A percentile compares a stretch with the other conserved stretches of the same genome.
Conservation (phyloP, 176 grass and related monocot genomes). For the Hordeum vulgare region DNA sequence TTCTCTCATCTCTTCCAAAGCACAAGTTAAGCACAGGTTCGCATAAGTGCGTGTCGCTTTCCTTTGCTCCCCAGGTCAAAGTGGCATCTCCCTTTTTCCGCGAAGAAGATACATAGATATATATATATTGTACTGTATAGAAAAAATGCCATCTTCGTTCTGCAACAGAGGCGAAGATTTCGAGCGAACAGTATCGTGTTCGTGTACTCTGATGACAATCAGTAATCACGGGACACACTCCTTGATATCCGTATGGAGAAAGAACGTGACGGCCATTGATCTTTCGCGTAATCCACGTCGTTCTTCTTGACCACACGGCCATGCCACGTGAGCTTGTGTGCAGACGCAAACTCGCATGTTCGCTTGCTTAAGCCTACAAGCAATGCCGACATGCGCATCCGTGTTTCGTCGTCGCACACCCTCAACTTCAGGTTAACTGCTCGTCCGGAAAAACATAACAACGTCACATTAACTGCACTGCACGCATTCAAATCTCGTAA, state of each 20-base stretch:
- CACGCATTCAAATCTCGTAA: not conserved
- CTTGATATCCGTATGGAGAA: not conserved
- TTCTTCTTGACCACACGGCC: not conserved
- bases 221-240: not conserved
- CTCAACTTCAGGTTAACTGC: not conserved
- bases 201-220: not conserved
- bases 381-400: not conserved
- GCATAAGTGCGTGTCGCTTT: not conserved
- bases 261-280: not conserved
- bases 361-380: not conserved
- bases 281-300: not conserved
- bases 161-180: not conserved
- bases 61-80: not conserved
- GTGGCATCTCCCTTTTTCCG: not conserved
- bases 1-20: not conserved
- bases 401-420: not conserved
- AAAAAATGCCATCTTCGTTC: too few relatives aligned
- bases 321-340: constrained; percentile 7
- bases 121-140: too few relatives aligned
- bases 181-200: not conserved
- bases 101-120: too few relatives aligned
- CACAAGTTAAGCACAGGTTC: not conserved
- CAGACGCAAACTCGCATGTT: not conserved
- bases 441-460: not conserved
- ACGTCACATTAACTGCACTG: not conserved